Base-by-base conservation (phyloP, 805 yeast genomes). In the Ogataea trehalophila region DNA sequence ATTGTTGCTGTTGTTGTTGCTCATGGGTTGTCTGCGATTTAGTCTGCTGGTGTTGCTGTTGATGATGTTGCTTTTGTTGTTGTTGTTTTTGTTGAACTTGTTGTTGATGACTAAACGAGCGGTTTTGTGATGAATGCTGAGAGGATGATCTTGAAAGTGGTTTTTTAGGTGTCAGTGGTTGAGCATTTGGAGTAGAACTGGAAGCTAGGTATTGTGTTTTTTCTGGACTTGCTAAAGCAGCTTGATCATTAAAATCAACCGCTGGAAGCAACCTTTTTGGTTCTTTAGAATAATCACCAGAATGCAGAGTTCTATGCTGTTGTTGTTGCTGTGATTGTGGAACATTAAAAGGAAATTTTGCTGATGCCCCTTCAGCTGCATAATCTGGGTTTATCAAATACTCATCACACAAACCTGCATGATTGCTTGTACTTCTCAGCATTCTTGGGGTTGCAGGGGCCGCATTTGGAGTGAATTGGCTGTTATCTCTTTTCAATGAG, bases 401-500 rank as follows among this genome's bases (percentile, higher is more conserved):
- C 22, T 61, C 66, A 35, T 62, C 67, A 8, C 51, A 26, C 17
- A 62, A 34, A 37, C 53, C 50, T 6, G 49, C 48, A 42, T 68
- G 44, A 55, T 60, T 54, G 39, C 80, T 74, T 3, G 77, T 76
- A 56, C 78, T 79, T 55, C 85, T 71, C 42, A 82, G 65, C 87
- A 83, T 83, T 55, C 87, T 67, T 8, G 87, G 86, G 1, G 88
- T 82, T 2, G 87, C 87, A 2, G 85, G 86, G 15, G 66, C 72
- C 4, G 73, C 76, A 45, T 67, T 68, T 29, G 65, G 53, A 26
- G 52, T 33, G 39, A 34, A 41, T 15, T 42, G 39, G 38, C 35
- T 37, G 13, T 45, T 37, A 15, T 54, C 58, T 29, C 43, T 45
- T 37, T 55, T 54, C 16, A 50, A 16, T n/a, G 63, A 54, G 16